Percentiles rank a stretch among this genome's conserved stretches.
Evolutionary conservation across 371 early-diverging fungal species (phyloP).

Genomic region (Actinomortierella wolfii): DNA sequence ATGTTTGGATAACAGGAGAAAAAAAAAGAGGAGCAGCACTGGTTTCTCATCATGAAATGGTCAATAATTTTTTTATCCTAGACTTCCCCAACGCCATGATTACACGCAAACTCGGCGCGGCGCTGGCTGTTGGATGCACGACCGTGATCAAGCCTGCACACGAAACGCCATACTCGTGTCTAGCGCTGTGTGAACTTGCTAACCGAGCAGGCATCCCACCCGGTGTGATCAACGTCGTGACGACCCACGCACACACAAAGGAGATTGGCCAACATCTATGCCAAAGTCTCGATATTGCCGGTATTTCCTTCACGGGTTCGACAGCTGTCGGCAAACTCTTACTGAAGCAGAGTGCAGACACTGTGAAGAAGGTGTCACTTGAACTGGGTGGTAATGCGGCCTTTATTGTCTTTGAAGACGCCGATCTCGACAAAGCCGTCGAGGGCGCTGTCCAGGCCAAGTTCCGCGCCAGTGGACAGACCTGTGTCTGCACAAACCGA

Average conservation of each 20-base stretch:
- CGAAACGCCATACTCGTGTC: conserved; percentile 85
- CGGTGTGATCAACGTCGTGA: conserved; percentile 87
- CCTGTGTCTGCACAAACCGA: conserved; percentile 88
- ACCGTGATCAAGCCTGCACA: conserved; percentile 78
- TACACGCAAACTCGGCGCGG: conserved; percentile 85
- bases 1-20: not conserved
- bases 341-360: conserved; percentile 71
- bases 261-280: conserved; percentile 74
- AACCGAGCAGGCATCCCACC: conserved; percentile 83
- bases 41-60: not conserved
- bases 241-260: conserved; percentile 62
- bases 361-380: conserved; percentile 80
- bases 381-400: conserved; percentile 91
- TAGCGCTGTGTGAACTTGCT: conserved; percentile 79
- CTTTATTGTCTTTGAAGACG: conserved; percentile 87
- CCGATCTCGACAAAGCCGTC: conserved; percentile 59
- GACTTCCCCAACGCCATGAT: conserved; percentile 94
- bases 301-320: conserved; percentile 87
- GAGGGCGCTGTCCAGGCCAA: conserved; percentile 72
- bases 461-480: conserved; percentile 88
- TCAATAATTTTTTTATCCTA: conserved; percentile 11
- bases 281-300: conserved; percentile 66
- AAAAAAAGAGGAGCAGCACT: not conserved
- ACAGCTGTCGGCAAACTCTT: conserved; percentile 75
- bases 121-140: conserved; percentile 80